A percentile compares a stretch with the other conserved stretches of the same genome.
Conservation (phyloP, 257 asterid genomes). For the Fraxinus americana region DNA sequence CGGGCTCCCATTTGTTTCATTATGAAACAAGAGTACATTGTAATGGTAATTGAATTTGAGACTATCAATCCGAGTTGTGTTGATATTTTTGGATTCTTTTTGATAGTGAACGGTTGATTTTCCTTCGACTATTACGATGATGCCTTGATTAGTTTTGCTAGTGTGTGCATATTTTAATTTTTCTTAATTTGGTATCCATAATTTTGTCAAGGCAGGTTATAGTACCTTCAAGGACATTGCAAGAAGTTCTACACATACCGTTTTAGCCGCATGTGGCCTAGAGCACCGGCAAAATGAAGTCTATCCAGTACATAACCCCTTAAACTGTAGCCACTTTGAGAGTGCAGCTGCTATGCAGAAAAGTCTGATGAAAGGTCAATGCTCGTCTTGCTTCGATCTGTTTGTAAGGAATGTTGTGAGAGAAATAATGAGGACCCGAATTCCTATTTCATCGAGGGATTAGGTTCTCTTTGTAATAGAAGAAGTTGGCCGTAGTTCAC, state of each 20-base stretch:
- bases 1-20: not conserved
- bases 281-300: slow-evolving; percentile 43
- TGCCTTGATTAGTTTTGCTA: not conserved
- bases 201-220: slow-evolving; percentile 48
- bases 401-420: slow-evolving; percentile 38
- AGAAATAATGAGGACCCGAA: slow-evolving; percentile 31
- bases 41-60: not conserved
- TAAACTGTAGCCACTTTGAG: slow-evolving; percentile 37
- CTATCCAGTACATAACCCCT: slow-evolving; percentile 31
- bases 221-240: slow-evolving; percentile 56
- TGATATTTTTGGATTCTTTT: too few relatives aligned
- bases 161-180: not conserved
- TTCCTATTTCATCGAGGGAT: slow-evolving; percentile 18
- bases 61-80: too few relatives aligned
- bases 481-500: slow-evolving; percentile 15
- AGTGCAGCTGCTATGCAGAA: slow-evolving; percentile 21
- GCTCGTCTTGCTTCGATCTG: slow-evolving; percentile 45
- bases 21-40: not conserved
- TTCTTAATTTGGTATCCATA: slow-evolving; percentile 2
- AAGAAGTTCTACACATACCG: slow-evolving; percentile 59
- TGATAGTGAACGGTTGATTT: not conserved
- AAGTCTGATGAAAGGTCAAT: slow-evolving; percentile 31
- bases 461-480: slow-evolving; percentile 23
- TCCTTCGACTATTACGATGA: not conserved
- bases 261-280: slow-evolving; percentile 57